Percentiles rank a stretch among this genome's conserved stretches.
These are phyloP conservation scores for Hymenoscyphus repandus DNA, from an alignment of 2,329 filamentous ascomycete genomes.

Conservation along the genomic window DNA sequence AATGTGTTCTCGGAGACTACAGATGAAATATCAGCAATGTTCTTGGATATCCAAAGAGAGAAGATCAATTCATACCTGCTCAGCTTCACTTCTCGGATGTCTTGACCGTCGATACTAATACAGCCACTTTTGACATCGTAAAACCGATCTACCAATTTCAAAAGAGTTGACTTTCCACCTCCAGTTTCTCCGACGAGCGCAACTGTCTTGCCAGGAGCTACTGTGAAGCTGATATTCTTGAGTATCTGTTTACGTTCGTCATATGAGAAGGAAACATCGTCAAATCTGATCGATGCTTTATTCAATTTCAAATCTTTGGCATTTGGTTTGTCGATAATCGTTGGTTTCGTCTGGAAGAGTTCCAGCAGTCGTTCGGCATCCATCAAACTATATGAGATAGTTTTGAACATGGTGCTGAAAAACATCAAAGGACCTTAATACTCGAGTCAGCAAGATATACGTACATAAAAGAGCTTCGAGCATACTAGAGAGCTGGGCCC, in stretches of 20 bases:
- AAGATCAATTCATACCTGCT: slow-evolving; percentile 44
- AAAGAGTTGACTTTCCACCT: slow-evolving; percentile 39
- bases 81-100: slow-evolving; percentile 35
- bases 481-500: slow-evolving; percentile 43
- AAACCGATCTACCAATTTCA: slow-evolving; percentile 40
- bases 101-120: slow-evolving; percentile 35
- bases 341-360: slow-evolving; percentile 53
- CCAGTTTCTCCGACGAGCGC: slow-evolving; percentile 43
- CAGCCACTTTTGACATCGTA: slow-evolving; percentile 38
- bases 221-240: slow-evolving; percentile 32
- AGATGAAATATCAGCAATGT: slow-evolving; percentile 1
- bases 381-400: slow-evolving; percentile 51
- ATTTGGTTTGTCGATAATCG: slow-evolving; percentile 43
- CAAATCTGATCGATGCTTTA: slow-evolving; percentile 32
- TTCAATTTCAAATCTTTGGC: slow-evolving; percentile 41
- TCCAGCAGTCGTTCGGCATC: slow-evolving; percentile 58
- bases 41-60: slow-evolving; percentile 33
- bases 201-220: slow-evolving; percentile 36
- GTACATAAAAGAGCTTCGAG: not conserved
- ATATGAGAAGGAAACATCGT: slow-evolving; percentile 35
- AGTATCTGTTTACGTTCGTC: slow-evolving; percentile 29
- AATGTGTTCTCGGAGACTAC: slow-evolving; percentile 36
- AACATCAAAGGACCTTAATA: slow-evolving; percentile 31
- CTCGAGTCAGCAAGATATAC: not conserved
- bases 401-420: slow-evolving; percentile 39